Conservation (phyloP, 768 basidiomycete genomes). For the Lactarius hatsudake region DNA sequence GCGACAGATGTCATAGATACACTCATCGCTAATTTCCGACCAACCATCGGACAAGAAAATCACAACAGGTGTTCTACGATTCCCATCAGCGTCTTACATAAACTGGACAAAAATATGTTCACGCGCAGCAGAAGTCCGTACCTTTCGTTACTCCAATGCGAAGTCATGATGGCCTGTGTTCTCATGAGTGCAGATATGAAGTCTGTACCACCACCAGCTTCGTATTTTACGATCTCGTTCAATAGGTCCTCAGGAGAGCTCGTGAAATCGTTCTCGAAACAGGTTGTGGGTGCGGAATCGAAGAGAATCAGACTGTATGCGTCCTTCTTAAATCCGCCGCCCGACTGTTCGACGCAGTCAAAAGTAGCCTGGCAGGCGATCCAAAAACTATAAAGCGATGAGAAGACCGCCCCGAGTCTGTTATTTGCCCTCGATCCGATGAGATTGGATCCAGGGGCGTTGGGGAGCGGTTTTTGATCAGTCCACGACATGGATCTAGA, state of each 20-base stretch:
- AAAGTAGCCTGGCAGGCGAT: too few species aligned
- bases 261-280: constrained; percentile 44
- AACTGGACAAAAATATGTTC: too few species aligned
- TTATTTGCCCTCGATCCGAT: too few species aligned
- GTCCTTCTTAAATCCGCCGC: constrained; percentile 40
- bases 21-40: constrained; percentile 38
- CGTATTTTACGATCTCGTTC: constrained; percentile 36
- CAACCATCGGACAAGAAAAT: constrained; percentile 59
- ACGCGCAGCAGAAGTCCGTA: constrained; percentile 15
- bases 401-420: constrained; percentile 19
- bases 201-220: constrained; percentile 41
- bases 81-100: constrained; percentile 12
- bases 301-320: constrained; percentile 56
- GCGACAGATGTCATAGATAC: constrained; percentile 42
- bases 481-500: too few species aligned
- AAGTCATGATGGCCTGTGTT: constrained; percentile 41
- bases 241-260: constrained; percentile 46
- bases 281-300: constrained; percentile 29
- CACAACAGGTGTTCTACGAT: constrained; percentile 45
- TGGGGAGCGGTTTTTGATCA: too few species aligned
- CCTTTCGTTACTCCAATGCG: constrained; percentile 51
- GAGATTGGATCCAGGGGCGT: too few species aligned
- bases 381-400: constrained; percentile 41
- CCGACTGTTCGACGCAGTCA: constrained; percentile 43
- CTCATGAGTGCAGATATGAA: constrained; percentile 40